phyloP scores from a whole-genome alignment of 2,329 filamentous ascomycete genomes.

The Hypoxylon rubiginosum region DNA sequence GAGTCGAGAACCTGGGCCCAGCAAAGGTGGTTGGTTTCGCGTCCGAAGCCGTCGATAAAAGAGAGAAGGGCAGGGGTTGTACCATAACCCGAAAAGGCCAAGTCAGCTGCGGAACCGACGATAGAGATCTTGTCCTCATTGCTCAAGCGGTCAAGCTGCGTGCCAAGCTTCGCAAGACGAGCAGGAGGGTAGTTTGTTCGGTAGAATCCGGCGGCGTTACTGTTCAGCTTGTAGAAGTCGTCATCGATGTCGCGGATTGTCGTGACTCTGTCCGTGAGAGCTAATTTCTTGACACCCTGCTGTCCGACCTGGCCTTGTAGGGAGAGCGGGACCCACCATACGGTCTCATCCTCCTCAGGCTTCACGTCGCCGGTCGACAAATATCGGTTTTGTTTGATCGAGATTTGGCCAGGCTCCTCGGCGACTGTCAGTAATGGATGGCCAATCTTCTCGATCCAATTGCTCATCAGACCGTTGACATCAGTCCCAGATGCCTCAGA shows the following conservation, averaged over 20 bases:
- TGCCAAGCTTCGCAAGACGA: conserved; percentile 83
- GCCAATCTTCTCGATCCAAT: conserved; percentile 96
- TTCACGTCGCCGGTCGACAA: conserved; percentile 91
- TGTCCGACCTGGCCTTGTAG: conserved; percentile 81
- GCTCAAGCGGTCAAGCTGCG: conserved; percentile 80
- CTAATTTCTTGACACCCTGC: conserved; percentile 72
- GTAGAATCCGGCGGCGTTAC: conserved; percentile 88
- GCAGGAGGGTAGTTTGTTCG: conserved; percentile 92
- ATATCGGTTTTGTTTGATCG: conserved; percentile 88
- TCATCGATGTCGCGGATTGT: conserved; percentile 81
- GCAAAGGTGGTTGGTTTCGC: conserved; percentile 87
- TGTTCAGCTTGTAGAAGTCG: conserved; percentile 94
- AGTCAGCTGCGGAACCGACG: conserved; percentile 88
- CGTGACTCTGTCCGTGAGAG: conserved; percentile 81
- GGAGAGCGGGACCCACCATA: conserved; percentile 95
- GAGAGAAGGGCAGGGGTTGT: conserved; percentile 85
- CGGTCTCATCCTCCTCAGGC: conserved; percentile 89
- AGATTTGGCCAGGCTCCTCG: conserved; percentile 86
- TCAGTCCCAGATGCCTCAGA: conserved; percentile 90
- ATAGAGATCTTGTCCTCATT: conserved; percentile 94
- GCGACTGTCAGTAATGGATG: conserved; percentile 90
- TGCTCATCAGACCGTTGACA: conserved; percentile 87
- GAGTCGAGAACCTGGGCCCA: conserved; percentile 88
- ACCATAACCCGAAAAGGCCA: conserved; percentile 88
- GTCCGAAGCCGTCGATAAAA: conserved; percentile 85